Evolutionary conservation across 2,329 filamentous ascomycete species (phyloP).

Genomic region (Penicillium sp.): DNA sequence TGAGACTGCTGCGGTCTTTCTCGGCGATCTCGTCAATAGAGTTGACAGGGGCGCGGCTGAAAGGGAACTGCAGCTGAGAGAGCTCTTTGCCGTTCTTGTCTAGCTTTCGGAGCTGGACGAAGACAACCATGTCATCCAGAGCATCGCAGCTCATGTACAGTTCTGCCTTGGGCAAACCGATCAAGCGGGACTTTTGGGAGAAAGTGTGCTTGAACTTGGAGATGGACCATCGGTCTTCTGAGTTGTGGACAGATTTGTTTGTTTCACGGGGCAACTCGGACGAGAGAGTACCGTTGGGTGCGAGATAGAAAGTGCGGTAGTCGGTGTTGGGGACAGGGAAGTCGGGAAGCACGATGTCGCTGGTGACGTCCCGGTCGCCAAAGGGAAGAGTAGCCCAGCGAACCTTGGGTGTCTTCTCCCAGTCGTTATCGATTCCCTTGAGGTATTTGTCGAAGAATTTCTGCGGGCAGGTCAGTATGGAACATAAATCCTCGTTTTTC

Average conservation of each 20-base stretch:
- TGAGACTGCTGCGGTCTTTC: constrained; percentile 37
- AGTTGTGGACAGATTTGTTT: constrained; percentile 26
- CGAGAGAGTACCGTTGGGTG: constrained; percentile 3
- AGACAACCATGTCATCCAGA: constrained; percentile 42
- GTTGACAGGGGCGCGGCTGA: constrained; percentile 26
- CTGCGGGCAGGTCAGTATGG: not conserved
- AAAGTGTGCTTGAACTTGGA: constrained; percentile 40
- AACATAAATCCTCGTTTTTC: not conserved
- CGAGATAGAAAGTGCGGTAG: constrained; percentile 30
- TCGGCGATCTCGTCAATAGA: constrained; percentile 23
- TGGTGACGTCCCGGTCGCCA: constrained; percentile 22
- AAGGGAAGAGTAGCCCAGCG: constrained; percentile 39
- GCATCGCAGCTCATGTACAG: constrained; percentile 42
- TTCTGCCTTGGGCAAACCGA: constrained; percentile 44
- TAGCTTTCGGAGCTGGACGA: constrained; percentile 41
- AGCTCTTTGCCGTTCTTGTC: constrained; percentile 40
- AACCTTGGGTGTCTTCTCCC: constrained; percentile 44
- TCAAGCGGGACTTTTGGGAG: constrained; percentile 32
- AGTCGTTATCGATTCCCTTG: constrained; percentile 40
- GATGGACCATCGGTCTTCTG: constrained; percentile 17
- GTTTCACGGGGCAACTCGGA: not conserved
- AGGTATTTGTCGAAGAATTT: constrained; percentile 45
- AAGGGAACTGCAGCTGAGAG: constrained; percentile 41
- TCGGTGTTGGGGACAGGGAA: constrained; percentile 32
- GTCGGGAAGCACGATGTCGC: constrained; percentile 29